phyloP scores from a whole-genome alignment of 306 rosid genomes.

The Spatholobus suberectus region DNA sequence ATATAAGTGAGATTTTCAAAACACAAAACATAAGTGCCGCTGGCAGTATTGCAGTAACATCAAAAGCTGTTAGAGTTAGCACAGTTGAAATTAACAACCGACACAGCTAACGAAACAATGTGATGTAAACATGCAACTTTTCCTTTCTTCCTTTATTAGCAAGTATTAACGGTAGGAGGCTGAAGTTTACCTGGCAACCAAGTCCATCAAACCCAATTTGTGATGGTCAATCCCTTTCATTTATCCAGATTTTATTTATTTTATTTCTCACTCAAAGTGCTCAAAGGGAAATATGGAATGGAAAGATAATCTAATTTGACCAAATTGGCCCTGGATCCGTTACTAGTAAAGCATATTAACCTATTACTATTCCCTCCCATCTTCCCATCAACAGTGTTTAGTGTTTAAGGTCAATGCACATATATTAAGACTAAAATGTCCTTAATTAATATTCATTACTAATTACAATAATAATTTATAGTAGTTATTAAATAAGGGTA shows the following conservation, averaged over 20 bases:
- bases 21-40: background rate
- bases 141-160: slow-evolving; percentile 49
- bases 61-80: slow-evolving; percentile 48
- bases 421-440: too few relatives aligned
- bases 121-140: slow-evolving; percentile 35
- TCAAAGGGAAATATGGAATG: background rate
- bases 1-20: background rate
- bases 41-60: slow-evolving; percentile 36
- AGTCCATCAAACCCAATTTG: slow-evolving; percentile 24
- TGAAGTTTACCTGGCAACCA: slow-evolving; percentile 62
- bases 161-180: slow-evolving; percentile 68
- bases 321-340: slow-evolving; percentile 8
- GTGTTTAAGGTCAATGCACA: too few relatives aligned
- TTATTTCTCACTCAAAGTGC: slow-evolving; percentile 16
- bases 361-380: too few relatives aligned
- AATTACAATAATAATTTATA: too few relatives aligned
- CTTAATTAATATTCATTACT: too few relatives aligned
- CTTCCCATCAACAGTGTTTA: too few relatives aligned
- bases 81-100: slow-evolving; percentile 46
- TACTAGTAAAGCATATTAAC: too few relatives aligned
- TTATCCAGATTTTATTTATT: background rate
- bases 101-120: slow-evolving; percentile 51
- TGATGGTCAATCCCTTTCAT: slow-evolving; percentile 45
- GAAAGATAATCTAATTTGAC: slow-evolving; percentile 7
- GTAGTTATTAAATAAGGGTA: too few relatives aligned